Evolutionary conservation across 148 eudicot species (phyloP), one percentile per base, ranked within the genome.

Genomic region (Heliamphora exappendiculata): DNA sequence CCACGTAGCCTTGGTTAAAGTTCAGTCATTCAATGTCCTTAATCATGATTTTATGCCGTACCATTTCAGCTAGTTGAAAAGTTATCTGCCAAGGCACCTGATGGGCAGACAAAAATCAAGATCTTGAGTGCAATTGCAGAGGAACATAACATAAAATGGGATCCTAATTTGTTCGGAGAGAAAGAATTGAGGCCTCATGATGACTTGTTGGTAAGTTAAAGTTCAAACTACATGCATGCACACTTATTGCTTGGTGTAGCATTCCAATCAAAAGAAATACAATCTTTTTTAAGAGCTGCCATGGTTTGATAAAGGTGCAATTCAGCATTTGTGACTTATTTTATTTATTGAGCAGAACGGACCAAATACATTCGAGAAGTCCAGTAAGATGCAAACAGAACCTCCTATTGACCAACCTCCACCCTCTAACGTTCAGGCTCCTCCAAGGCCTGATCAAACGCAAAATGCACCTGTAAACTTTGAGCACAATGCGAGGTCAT

Each of bases 91-190:
- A 77, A 47, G 5, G 93, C 97, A 34, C 99, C 99, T 41, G 96
- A 95, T 87, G 96, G 89, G 81, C 93, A 82, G 59, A 83, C 88
- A 63, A 92, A 95, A 85, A 79, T 87, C 53, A 95, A 92, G 86
- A 81, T 91, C 66, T 85, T 95, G 78, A 91, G 81, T 75, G 89
- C 90, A 37, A 89, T 92, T 75, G 99, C 99, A 28, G 91, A 87
- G 77, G 97, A 95, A 77, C 89, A 95, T 76, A 88, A 87, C 79
- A 74, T 95, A 57, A 83, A 88, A 55, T 95, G 99, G 99, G 97
- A 92, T 80, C 91, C 88, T 41, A 77, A 81, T 29, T 84, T 88
- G 72, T 86, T 89, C 76, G 89, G 83, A 80, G 94, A 90, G 74
- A 89, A 84, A 77, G 90, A 86, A n/a, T 66, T 82, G 28, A 74